Percentiles rank a stretch among this genome's conserved stretches.
These are phyloP conservation scores for Galerina marginata DNA, from an alignment of 768 basidiomycete genomes.

Conservation along the genomic window DNA sequence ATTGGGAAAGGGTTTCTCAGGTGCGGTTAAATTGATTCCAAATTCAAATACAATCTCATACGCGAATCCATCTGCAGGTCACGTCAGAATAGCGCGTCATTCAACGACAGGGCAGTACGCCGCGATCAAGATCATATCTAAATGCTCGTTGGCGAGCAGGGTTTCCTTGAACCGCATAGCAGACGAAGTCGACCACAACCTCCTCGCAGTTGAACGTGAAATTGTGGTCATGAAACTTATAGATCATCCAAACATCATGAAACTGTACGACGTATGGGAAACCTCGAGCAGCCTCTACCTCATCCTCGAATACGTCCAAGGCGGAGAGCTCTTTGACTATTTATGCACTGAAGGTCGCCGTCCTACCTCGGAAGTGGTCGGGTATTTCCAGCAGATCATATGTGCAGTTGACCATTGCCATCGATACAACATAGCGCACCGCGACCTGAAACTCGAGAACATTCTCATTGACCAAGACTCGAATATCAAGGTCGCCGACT, in stretches of 20 bases:
- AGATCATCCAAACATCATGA: constrained; percentile 93
- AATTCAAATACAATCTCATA: not conserved
- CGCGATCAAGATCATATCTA: constrained; percentile 94
- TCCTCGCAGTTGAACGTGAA: constrained; percentile 87
- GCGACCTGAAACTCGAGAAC: constrained; percentile 95
- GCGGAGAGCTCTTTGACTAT: constrained; percentile 94
- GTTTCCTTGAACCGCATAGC: constrained; percentile 71
- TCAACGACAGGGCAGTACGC: constrained; percentile 88
- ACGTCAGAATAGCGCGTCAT: constrained; percentile 88
- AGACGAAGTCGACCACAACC: constrained; percentile 76
- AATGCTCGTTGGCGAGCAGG: constrained; percentile 68
- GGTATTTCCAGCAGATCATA: constrained; percentile 94
- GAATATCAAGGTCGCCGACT: constrained; percentile 95
- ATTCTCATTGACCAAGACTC: constrained; percentile 81
- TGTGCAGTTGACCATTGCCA: constrained; percentile 91
- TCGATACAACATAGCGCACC: constrained; percentile 92
- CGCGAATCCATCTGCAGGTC: constrained; percentile 54
- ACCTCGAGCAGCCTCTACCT: constrained; percentile 87
- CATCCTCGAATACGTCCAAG: constrained; percentile 93
- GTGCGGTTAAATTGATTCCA: constrained; percentile 40
- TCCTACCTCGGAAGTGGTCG: constrained; percentile 71
- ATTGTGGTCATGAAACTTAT: constrained; percentile 98
- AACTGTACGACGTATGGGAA: constrained; percentile 97
- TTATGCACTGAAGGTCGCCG: constrained; percentile 81
- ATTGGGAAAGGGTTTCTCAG: constrained; percentile 83